These are phyloP conservation scores for Eutrema yunnanense DNA, from an alignment of 345 rosid genomes.

Conservation along the genomic window DNA sequence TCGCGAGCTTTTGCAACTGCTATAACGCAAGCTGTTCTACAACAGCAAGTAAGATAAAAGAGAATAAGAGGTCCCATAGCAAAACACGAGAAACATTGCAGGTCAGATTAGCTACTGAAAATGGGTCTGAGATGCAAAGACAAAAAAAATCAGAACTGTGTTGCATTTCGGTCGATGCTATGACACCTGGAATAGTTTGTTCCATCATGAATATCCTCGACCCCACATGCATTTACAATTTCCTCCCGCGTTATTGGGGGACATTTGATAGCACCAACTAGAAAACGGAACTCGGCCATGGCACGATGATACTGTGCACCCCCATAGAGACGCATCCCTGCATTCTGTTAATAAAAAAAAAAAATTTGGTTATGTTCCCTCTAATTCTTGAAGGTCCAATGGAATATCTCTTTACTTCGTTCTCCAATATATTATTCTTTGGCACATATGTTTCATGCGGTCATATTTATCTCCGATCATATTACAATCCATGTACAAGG, in stretches of 20 bases:
- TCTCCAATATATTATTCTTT: background rate
- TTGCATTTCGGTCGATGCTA: constrained; percentile 5
- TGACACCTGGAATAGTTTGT: constrained; percentile 85
- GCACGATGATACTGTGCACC: constrained; percentile 97
- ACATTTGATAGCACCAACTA: constrained; percentile 88
- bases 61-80: constrained; percentile 11
- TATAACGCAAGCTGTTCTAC: constrained; percentile 93
- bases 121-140: constrained; percentile 13
- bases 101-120: background rate
- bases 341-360: constrained; percentile 44
- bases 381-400: background rate
- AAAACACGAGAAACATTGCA: background rate
- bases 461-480: background rate
- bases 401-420: constrained; percentile 1
- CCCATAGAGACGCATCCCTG: constrained; percentile 95
- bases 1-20: constrained; percentile 98
- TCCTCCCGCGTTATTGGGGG: constrained; percentile 91
- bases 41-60: background rate
- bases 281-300: constrained; percentile 96
- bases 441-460: background rate
- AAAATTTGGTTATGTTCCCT: background rate
- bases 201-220: constrained; percentile 96
- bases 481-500: background rate
- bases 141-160: background rate
- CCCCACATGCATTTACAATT: constrained; percentile 95